Evolutionary conservation across 495 filamentous ascomycete species (phyloP), one percentile per base, ranked within the genome.

Genomic region (Pseudoneurospora amorphoporcata): DNA sequence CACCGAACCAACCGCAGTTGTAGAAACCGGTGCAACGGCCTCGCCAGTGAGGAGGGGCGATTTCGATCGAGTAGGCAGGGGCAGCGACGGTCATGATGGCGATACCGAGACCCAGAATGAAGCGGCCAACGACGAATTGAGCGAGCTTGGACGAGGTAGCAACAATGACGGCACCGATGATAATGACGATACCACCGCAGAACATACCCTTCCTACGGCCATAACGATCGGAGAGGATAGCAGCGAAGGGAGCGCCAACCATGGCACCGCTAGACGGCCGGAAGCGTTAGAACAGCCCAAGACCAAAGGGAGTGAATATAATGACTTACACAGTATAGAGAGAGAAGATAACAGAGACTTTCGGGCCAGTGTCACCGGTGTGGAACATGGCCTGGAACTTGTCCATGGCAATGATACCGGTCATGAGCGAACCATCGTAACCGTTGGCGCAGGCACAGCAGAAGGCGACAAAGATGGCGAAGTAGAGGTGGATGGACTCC

Each of bases 401-500:
- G 1, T 75, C 61, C 82, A 84, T 84, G 71, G 80, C 79, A 43
- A 79, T 75, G 70, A 82, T 75, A 37, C 77, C 79, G 7, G 79
- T 80, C 68, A 83, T 72, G 17, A 72, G 71, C 3, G 83, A 85
- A 69, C 83, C 82, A 79, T 86, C 84, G 69, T 85, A 86, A 72
- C 84, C 84, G 76, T 85, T 86, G 75, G 83, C 83, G 73, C 87
- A 88, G 42, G 84, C 83, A 70, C 84, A 86, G 73, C 81, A 82
- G 72, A 86, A 86, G 43, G 84, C 79, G 58, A 83, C 73, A 72
- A 83, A 81, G 71, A 85, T 79, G 70, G 78, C 71, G 68, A 80
- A 89, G 77, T 88, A 89, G 43, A 89, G 81, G 8, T 87, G 83
- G 29, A 87, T 73, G 12, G 86, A 87, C 35, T 81, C 80, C 74